These are phyloP conservation scores for Lobulomyces angularis DNA, from an alignment of 192 early-diverging fungal genomes.

Conservation along the genomic window DNA sequence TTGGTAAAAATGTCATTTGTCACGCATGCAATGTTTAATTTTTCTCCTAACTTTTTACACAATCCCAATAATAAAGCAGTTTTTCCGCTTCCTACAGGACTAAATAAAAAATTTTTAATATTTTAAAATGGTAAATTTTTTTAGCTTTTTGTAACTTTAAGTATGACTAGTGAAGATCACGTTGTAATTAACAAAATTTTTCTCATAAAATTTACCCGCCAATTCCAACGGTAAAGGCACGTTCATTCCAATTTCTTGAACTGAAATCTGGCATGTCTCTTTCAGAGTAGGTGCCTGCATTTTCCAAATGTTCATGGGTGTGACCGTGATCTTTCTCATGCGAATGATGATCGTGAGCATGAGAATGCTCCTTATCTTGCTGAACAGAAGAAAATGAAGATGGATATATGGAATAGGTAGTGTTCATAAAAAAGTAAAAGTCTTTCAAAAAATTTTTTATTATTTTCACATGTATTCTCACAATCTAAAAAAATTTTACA, in stretches of 20 bases:
- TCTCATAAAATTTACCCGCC: slow-evolving; percentile 48
- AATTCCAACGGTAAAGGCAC: slow-evolving; percentile 91
- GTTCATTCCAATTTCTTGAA: slow-evolving; percentile 75
- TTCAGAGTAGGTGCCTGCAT: slow-evolving; percentile 69
- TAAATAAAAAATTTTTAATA: slow-evolving; percentile 14
- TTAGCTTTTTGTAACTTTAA: slow-evolving; percentile 1
- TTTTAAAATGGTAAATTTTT: slow-evolving; percentile 2
- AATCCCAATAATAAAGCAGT: slow-evolving; percentile 85
- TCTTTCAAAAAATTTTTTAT: too few species aligned
- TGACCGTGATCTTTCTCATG: slow-evolving; percentile 67
- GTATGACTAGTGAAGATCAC: slow-evolving; percentile 1
- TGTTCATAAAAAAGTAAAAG: too few species aligned
- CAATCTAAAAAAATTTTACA: too few species aligned
- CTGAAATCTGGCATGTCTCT: slow-evolving; percentile 59
- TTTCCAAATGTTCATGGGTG: slow-evolving; percentile 80
- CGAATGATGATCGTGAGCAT: slow-evolving; percentile 13
- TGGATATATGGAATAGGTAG: too few species aligned
- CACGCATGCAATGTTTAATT: slow-evolving; percentile 75
- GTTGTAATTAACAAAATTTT: not conserved
- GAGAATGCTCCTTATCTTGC: too few species aligned
- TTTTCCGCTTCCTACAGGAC: slow-evolving; percentile 91
- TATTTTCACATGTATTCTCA: too few species aligned
- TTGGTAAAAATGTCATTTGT: slow-evolving; percentile 97
- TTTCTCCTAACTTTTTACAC: slow-evolving; percentile 67
- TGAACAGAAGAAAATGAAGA: too few species aligned